Conservation (phyloP, 1,139 yeast species). For the Pichia sp. region DNA sequence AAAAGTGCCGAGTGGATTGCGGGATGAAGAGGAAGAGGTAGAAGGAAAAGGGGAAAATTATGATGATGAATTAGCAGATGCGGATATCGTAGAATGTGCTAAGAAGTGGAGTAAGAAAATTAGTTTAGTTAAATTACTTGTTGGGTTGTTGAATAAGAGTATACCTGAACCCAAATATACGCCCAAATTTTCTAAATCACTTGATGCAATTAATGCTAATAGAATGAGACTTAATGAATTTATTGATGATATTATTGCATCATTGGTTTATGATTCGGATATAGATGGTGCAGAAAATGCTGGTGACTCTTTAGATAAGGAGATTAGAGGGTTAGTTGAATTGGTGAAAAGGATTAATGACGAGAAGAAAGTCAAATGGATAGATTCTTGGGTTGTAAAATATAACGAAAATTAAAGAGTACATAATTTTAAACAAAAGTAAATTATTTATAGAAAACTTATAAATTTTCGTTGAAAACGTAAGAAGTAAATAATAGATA, state of each 20-base stretch:
- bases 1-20: slow-evolving; percentile 21
- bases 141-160: slow-evolving; percentile 50
- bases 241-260: slow-evolving; percentile 42
- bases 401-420: slow-evolving; percentile 26
- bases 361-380: slow-evolving; percentile 43
- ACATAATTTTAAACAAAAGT: not conserved
- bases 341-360: slow-evolving; percentile 34
- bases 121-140: slow-evolving; percentile 46
- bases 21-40: slow-evolving; percentile 23
- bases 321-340: slow-evolving; percentile 31
- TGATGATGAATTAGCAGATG: slow-evolving; percentile 30
- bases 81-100: slow-evolving; percentile 34
- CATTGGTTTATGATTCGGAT: slow-evolving; percentile 39
- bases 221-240: slow-evolving; percentile 32
- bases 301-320: slow-evolving; percentile 27
- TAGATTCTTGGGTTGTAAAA: slow-evolving; percentile 43
- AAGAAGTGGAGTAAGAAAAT: slow-evolving; percentile 45
- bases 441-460: no score
- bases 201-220: slow-evolving; percentile 32
- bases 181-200: slow-evolving; percentile 23
- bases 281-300: slow-evolving; percentile 30
- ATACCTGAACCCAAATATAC: slow-evolving; percentile 33
- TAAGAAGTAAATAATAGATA: not conserved
- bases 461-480: no score
- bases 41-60: slow-evolving; percentile 29